Conservation (phyloP, 2,329 filamentous ascomycete species). For the Claviceps pazoutovae region DNA sequence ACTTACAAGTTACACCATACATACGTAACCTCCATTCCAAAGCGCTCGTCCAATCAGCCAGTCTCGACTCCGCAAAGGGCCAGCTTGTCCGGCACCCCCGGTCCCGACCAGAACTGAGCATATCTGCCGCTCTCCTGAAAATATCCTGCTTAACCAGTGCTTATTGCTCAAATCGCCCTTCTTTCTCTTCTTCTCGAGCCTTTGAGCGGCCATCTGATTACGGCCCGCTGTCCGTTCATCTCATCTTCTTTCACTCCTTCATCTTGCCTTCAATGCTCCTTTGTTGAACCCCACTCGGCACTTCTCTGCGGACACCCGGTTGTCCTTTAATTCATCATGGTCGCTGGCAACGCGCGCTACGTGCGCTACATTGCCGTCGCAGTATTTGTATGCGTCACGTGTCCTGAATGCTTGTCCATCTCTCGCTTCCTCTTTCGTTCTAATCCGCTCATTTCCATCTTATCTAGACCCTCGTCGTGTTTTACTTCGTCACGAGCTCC, state of each 20-base stretch:
- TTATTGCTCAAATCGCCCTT: background rate
- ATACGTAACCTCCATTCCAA: too few species aligned
- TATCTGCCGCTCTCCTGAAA: background rate
- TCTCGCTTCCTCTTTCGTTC: background rate
- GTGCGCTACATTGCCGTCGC: conserved; percentile 68
- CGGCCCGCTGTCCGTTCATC: background rate
- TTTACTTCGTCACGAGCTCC: conserved; percentile 66
- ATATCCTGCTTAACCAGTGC: background rate
- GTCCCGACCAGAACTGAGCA: background rate
- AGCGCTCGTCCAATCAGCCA: too few species aligned
- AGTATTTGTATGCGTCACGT: conserved; percentile 54
- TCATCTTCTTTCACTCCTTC: background rate
- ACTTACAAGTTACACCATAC: too few species aligned
- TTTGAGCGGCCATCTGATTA: background rate
- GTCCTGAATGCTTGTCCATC: background rate
- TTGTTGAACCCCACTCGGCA: background rate
- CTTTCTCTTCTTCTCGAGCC: background rate
- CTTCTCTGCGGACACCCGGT: background rate
- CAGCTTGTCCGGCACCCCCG: background rate
- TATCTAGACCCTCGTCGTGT: conserved; percentile 47
- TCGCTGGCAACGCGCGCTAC: conserved; percentile 60
- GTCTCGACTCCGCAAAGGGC: too few species aligned
- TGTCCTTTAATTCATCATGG: conserved; percentile 26
- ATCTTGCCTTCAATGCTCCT: background rate
- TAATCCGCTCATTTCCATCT: background rate